phyloP scores from a whole-genome alignment of 1,284 basidiomycete genomes.

The Veloporphyrellus conicus region DNA sequence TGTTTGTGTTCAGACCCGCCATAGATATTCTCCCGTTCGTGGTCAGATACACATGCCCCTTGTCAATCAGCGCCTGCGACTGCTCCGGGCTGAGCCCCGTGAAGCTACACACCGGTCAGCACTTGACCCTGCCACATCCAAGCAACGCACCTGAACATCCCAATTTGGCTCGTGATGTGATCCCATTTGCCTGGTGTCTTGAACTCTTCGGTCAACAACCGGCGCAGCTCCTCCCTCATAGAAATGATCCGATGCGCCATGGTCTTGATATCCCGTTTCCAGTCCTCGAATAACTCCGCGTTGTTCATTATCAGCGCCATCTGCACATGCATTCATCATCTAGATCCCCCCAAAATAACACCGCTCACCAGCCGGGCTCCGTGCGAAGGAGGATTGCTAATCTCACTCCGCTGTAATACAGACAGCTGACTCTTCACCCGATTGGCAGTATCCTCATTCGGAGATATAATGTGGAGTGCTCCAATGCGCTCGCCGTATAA shows the following conservation, averaged over 20 bases:
- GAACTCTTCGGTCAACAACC: slow-evolving; percentile 75
- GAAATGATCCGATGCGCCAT: slow-evolving; percentile 91
- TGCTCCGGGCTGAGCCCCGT: slow-evolving; percentile 72
- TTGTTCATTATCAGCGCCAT: slow-evolving; percentile 78
- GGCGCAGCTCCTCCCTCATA: slow-evolving; percentile 81
- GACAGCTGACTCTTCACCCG: slow-evolving; percentile 81
- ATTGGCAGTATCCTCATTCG: slow-evolving; percentile 59
- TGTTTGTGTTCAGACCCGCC: slow-evolving; percentile 59
- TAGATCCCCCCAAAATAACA: neutral
- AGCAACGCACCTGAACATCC: slow-evolving; percentile 77
- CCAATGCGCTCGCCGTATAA: slow-evolving; percentile 90
- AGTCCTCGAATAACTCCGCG: slow-evolving; percentile 70
- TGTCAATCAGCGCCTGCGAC: slow-evolving; percentile 68
- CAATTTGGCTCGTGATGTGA: slow-evolving; percentile 87
- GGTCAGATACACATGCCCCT: slow-evolving; percentile 87
- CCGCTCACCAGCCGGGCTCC: slow-evolving; percentile 79
- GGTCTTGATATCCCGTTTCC: slow-evolving; percentile 86
- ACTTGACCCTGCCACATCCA: neutral
- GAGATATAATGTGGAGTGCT: slow-evolving; percentile 72
- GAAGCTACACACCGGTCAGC: slow-evolving; percentile 48
- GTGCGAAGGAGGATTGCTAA: slow-evolving; percentile 88
- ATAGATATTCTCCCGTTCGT: slow-evolving; percentile 74
- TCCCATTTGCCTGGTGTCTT: slow-evolving; percentile 92
- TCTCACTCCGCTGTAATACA: slow-evolving; percentile 85
- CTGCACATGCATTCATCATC: slow-evolving; percentile 36